Base-by-base conservation (phyloP, 1,284 basidiomycete genomes). In the Mycena citricolor region DNA sequence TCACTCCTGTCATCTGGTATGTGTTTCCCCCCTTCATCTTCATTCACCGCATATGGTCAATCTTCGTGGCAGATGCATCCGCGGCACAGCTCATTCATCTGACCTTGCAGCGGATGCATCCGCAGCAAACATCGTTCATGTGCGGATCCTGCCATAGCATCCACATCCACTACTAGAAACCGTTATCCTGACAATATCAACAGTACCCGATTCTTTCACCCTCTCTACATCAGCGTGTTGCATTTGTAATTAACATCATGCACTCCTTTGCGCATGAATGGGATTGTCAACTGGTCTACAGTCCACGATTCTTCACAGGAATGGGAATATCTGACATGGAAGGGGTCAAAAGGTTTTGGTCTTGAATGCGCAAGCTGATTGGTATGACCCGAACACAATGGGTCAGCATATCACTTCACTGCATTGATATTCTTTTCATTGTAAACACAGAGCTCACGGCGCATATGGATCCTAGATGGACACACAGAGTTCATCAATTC, bases 181-280 rank as follows among this genome's bases (percentile, higher is more conserved):
- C n/a, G n/a, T n/a, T n/a, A n/a, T 21, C 20, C 12, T 16, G n/a
- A 22, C 16, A 7, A n/a, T 20, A 3, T 26, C 28, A 33, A 14
- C 31, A 64, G 66, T 70, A 62, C 30, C 55, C 61, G 10, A 57
- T 70, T 14, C 47, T 71, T 0, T 44, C 56, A 0, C 20, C 32
- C 1, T 26, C 38, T 13, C 49, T 66, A 8, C 21, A 32, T 2
- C n/a, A 42, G 2, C 57, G 61, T 0, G 22, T 71, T 0, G 14
- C 32, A 1, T 68, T 69, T 38, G 61, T 60, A 0, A 68, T 64
- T 0, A 64, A 59, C 14, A 67, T 62, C 0, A 69, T 73, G 66
- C 69, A 71, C 44, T 62, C 68, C 0, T 71, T 67, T 38, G 63
- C 61, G 0, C 69, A 70, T 35, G 58, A 69, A 29, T 71, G 67